Base-by-base conservation (phyloP, 441 rosid genomes). In the Pelargonium fulgidum region DNA sequence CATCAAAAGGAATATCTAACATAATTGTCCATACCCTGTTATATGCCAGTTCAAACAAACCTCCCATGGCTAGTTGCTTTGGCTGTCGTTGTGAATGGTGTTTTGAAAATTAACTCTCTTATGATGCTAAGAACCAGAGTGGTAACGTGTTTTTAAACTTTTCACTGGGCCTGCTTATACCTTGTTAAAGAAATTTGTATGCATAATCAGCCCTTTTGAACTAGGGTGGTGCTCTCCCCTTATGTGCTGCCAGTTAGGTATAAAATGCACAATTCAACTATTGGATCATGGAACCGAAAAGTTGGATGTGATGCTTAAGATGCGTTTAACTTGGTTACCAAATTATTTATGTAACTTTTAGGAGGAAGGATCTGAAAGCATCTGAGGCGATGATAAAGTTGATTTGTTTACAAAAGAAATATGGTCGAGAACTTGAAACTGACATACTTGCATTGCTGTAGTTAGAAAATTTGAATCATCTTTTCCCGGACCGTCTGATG, bases 401-500 rank as follows among this genome's bases (percentile, higher is more conserved):
- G 68, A 36, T 17, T 71, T 59, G 13, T 8, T 59, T 9, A 12
- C 63, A 20, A 20, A 59, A 20, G 13, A 59, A 59, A 67, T 48
- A 11, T 50, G 19, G 64, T 68, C 63, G 12, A 13, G 14, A 62
- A 26, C 3, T 26, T 26, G 33, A 26, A 26, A 59, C 63, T 73
- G 20, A 16, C 68, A 66, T 12, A 33, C 67, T 66, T 67, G 50
- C 17, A 24, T 68, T 76, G 36, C 69, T 70, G 69, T 71, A 62
- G 73, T 70, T 52, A 22, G 71, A 64, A 74, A 72, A 29, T 56
- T 44, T 68, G 63, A 52, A 70, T 67, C 52, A 72, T 77, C 68
- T 67, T 59, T 68, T 59, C 73, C 64, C 36, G 65, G 72, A 74
- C 76, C 64, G 52, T 78, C 80, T 78, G 67, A 78, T 81, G 66